These are phyloP conservation scores for Neoscytalidium dimidiatum DNA, from an alignment of 2,329 filamentous ascomycete species.

Conservation along the genomic window DNA sequence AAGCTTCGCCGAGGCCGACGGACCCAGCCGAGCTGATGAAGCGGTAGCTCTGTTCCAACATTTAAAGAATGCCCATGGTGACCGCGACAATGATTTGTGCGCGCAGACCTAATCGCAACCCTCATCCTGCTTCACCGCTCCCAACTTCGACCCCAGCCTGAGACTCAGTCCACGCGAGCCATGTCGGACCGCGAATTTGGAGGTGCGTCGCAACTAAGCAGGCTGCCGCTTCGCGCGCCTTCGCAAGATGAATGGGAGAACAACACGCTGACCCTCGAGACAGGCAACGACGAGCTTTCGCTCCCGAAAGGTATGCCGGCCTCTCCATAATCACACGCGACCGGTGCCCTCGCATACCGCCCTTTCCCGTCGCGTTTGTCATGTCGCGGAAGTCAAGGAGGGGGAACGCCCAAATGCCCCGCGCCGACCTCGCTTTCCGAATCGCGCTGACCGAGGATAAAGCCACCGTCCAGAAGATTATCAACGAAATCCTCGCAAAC, in stretches of 20 bases:
- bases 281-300: conserved; percentile 43
- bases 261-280: not conserved
- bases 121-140: not conserved
- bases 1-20: conserved; percentile 11
- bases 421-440: not conserved
- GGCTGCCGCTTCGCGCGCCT: not conserved
- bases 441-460: conserved; percentile 25
- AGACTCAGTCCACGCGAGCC: conserved; percentile 9
- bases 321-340: not conserved
- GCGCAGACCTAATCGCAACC: conserved; percentile 7
- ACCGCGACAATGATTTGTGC: conserved; percentile 13
- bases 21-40: not conserved
- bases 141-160: not conserved
- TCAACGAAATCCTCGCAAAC: conserved; percentile 85
- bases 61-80: conserved; percentile 18
- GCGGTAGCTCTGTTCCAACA: conserved; percentile 17
- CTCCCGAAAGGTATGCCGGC: conserved; percentile 40
- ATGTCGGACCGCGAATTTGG: conserved; percentile 48
- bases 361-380: not conserved
- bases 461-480: conserved; percentile 79
- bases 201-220: conserved; percentile 25
- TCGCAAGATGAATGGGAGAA: not conserved
- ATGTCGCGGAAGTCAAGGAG: not conserved
- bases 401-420: not conserved
- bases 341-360: not conserved